These are phyloP conservation scores for Argentina anserina DNA, from an alignment of 306 rosid species.

Conservation along the genomic window DNA sequence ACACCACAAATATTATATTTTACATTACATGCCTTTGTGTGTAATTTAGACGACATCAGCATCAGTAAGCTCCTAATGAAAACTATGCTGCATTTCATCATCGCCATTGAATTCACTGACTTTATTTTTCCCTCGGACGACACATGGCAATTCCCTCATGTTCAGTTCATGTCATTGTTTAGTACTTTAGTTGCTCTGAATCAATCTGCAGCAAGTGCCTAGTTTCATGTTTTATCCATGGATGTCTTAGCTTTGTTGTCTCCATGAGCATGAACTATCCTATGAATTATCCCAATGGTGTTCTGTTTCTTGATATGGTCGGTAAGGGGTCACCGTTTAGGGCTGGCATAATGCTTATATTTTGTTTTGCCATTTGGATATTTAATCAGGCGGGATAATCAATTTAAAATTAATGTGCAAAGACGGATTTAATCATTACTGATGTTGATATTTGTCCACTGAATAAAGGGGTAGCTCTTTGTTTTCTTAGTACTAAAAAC, in stretches of 20 bases:
- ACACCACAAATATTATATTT: not conserved
- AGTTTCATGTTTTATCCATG: not conserved
- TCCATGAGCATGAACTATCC: not conserved
- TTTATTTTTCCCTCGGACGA: not conserved
- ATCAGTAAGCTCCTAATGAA: not conserved
- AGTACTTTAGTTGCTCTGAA: not conserved
- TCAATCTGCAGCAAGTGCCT: not conserved
- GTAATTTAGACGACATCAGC: not conserved
- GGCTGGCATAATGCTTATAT: too few relatives aligned
- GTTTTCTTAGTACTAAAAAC: constrained; percentile 54
- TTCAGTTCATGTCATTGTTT: not conserved
- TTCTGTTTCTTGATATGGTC: not conserved
- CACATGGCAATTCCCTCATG: not conserved
- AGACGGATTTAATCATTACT: constrained; percentile 68
- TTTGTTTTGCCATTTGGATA: constrained; percentile 1
- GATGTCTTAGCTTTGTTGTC: not conserved
- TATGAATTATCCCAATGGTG: not conserved
- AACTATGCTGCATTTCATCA: not conserved
- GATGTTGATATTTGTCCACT: constrained; percentile 65
- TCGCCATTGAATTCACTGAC: not conserved
- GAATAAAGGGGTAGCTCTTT: constrained; percentile 72
- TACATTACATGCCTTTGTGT: not conserved
- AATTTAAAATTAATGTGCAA: constrained; percentile 62
- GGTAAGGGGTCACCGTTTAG: not conserved
- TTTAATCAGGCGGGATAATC: constrained; percentile 55